phyloP scores from a whole-genome alignment of 2,329 filamentous ascomycete species.

The Fusarium miscanthi region DNA sequence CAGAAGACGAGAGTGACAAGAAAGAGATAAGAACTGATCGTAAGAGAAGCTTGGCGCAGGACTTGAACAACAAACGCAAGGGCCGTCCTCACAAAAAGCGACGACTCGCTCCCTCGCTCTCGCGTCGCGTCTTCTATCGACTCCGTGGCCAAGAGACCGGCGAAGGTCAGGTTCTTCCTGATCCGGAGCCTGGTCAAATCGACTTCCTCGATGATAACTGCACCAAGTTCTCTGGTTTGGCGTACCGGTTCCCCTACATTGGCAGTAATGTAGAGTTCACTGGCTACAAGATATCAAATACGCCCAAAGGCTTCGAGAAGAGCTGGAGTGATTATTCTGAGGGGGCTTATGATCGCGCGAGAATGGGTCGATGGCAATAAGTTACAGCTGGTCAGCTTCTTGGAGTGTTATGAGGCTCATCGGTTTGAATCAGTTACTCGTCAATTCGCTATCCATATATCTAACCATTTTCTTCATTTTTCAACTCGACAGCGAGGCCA shows the following conservation, averaged over 20 bases:
- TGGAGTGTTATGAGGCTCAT: fast-evolving
- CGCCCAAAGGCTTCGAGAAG: fast-evolving
- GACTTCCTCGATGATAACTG: background rate
- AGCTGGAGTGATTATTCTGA: too few relatives aligned
- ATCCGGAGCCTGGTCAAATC: background rate
- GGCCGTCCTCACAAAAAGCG: background rate
- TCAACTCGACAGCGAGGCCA: fast-evolving
- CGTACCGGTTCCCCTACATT: background rate
- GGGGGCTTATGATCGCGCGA: background rate
- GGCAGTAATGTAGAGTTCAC: background rate
- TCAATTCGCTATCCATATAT: background rate
- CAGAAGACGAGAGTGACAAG: too few relatives aligned
- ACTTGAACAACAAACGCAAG: too few relatives aligned
- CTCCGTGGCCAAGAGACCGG: background rate
- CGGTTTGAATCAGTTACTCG: background rate
- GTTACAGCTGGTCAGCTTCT: fast-evolving
- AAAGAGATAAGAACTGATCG: too few relatives aligned
- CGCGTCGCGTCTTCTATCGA: background rate
- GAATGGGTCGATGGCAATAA: fast-evolving
- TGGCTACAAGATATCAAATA: fast-evolving
- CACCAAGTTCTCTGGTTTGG: background rate
- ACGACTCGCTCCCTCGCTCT: background rate
- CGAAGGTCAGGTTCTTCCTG: background rate
- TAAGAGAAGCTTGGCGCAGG: too few relatives aligned
- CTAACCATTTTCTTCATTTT: fast-evolving